Evolutionary conservation across 495 filamentous ascomycete species (phyloP).

Genomic region (Oidiodendron maius): DNA sequence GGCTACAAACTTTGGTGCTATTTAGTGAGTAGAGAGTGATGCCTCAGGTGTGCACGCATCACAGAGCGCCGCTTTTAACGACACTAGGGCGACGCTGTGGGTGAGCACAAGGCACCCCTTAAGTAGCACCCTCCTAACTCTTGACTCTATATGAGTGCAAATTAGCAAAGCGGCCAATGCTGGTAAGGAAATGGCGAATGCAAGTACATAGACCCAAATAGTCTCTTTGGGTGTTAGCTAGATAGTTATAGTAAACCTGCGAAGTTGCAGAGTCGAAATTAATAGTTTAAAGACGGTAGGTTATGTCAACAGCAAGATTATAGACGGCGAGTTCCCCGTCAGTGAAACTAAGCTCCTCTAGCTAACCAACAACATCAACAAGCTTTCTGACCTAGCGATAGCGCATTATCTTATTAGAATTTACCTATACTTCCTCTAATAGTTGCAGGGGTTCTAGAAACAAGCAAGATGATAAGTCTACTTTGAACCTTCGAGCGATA

Average conservation of each 20-base stretch:
- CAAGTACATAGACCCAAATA: slow-evolving; percentile 12
- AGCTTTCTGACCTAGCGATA: slow-evolving; percentile 10
- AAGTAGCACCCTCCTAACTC: too few relatives aligned
- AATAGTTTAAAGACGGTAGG: slow-evolving; percentile 6
- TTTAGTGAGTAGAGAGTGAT: too few relatives aligned
- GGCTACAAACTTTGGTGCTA: too few relatives aligned
- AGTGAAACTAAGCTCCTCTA: slow-evolving; percentile 11
- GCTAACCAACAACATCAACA: slow-evolving; percentile 6
- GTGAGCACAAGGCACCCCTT: too few relatives aligned
- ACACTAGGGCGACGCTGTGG: too few relatives aligned
- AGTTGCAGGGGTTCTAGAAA: slow-evolving; percentile 7
- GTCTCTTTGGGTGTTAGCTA: slow-evolving; percentile 11
- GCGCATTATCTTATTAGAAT: slow-evolving; percentile 4
- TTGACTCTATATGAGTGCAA: too few relatives aligned
- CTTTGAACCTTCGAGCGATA: slow-evolving; percentile 7
- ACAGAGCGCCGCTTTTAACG: too few relatives aligned
- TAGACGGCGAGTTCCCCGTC: not conserved
- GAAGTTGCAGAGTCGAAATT: slow-evolving; percentile 10
- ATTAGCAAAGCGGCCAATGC: slow-evolving; percentile 9
- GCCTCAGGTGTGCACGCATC: too few relatives aligned
- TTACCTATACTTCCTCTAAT: slow-evolving; percentile 5
- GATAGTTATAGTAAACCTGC: slow-evolving; percentile 7
- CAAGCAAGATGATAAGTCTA: slow-evolving; percentile 5
- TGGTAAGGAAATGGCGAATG: slow-evolving; percentile 14
- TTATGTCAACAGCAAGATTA: slow-evolving; percentile 8